Evolutionary conservation across 2,329 filamentous ascomycete genomes (phyloP), one percentile per base, ranked within the genome.

Genomic region (Xylariaceae sp.): DNA sequence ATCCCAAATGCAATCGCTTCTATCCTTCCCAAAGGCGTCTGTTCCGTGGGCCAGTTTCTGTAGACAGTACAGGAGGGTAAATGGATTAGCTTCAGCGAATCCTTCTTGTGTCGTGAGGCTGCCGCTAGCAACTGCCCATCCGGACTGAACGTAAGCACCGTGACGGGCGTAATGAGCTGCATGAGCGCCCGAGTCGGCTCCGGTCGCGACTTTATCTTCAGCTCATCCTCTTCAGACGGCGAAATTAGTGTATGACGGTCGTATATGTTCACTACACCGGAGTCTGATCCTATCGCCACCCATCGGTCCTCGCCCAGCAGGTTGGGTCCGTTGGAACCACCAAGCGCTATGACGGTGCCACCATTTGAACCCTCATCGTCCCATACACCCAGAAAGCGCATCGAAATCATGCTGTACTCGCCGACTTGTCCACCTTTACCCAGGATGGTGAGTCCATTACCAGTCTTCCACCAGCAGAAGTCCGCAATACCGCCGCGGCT

Each of bases 1-100:
- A 74, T 77, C 26, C 80, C 80, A 68, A 89, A 87, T 2, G 88
- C 85, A 56, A 91, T 81, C 1, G 84, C 78, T 2, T 89, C 88
- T 61, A 97, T 85, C 56, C 90, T 80, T 0, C 94, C 94, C 58
- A 99, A 73, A 0, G 91, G 91, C 54, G 94, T 99, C 69, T 88
- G 86, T 60, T 85, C 83, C 51, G 92, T 99, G 29, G 94, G 94
- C 94, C 94, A 99, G 72, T 99, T 99, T 66, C 86, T 85, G 78
- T 94, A 99, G 26, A 97, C 89, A 1, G 91, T 96, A 71, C 91
- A 96, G 63, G 83, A 91, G 0, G 92, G 91, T 62, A 99, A 74
- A 71, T 99, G 94, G 34, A 92, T 90, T 61, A 99, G 74, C 66
- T 88, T 80, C 70, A 99, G 74, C 0, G 91, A 89, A 72, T 96